These are phyloP conservation scores for Pachyrhizus erosus DNA, from an alignment of 306 rosid species.

Conservation along the genomic window DNA sequence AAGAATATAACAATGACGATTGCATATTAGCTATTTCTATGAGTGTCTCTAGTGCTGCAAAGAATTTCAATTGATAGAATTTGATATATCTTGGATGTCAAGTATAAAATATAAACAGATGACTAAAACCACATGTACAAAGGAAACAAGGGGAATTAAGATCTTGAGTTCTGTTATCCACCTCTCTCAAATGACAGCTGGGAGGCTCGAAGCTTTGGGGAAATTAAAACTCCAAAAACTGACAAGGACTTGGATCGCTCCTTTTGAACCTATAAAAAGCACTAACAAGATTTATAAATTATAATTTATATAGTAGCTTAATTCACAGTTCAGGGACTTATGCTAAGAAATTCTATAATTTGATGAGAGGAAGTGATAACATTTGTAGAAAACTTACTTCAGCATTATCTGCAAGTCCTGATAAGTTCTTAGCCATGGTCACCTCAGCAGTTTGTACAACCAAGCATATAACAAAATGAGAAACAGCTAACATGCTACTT, in stretches of 20 bases:
- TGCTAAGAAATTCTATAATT: no score
- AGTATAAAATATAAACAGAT: conserved; percentile 1
- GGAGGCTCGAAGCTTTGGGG: conserved; percentile 87
- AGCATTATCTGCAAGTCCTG: conserved; percentile 48
- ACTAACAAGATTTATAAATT: conserved; percentile 22
- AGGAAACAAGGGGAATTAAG: conserved; percentile 12
- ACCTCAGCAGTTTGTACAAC: conserved; percentile 41
- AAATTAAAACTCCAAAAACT: conserved; percentile 77
- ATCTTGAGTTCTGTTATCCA: conserved; percentile 35
- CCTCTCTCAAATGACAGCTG: conserved; percentile 93
- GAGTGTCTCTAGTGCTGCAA: conserved; percentile 76
- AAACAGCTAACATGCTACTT: conserved; percentile 27
- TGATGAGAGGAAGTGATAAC: conserved; percentile 18
- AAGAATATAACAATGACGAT: conserved; percentile 59
- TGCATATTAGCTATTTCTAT: conserved; percentile 81
- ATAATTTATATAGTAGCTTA: conserved; percentile 13
- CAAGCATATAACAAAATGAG: conserved; percentile 43
- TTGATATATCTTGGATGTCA: conserved; percentile 32
- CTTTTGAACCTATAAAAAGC: conserved; percentile 58
- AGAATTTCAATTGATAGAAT: conserved; percentile 39
- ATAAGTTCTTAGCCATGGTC: conserved; percentile 38
- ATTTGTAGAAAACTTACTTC: conserved; percentile 51
- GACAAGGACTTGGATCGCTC: conserved; percentile 41
- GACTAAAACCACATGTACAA: neutral
- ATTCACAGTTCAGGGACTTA: conserved; percentile 34